These are phyloP conservation scores for Liriodendron chinense DNA, from an alignment of 164 flowering plant species.

Conservation along the genomic window DNA sequence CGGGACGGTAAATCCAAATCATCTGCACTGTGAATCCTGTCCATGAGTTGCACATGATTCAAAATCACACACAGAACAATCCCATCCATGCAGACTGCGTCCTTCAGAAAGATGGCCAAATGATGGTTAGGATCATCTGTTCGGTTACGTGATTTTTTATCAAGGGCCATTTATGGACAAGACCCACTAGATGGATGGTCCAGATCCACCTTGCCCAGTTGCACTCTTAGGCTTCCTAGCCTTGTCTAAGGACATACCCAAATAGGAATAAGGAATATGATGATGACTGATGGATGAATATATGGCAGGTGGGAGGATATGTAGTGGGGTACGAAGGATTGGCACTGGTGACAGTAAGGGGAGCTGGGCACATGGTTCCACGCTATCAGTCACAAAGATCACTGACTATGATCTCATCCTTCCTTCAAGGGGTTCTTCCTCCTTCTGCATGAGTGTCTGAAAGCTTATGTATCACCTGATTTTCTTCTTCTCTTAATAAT, in stretches of 20 bases:
- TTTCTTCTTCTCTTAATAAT: not conserved
- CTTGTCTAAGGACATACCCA: no score
- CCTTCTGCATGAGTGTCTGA: constrained; percentile 19
- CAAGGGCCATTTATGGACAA: no score
- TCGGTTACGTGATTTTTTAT: no score
- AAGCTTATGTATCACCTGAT: not conserved
- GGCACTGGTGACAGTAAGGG: constrained; percentile 46
- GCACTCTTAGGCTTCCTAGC: no score
- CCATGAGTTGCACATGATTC: no score
- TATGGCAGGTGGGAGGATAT: constrained; percentile 43
- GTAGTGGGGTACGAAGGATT: constrained; percentile 31
- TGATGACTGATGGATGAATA: not conserved
- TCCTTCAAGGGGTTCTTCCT: constrained; percentile 37
- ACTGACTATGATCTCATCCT: constrained; percentile 28
- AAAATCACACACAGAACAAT: no score
- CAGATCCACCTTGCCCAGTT: no score
- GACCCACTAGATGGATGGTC: no score
- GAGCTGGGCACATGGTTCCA: constrained; percentile 43
- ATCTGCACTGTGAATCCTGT: no score
- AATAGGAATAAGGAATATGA: not conserved
- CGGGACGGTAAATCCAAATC: not conserved
- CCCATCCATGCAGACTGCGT: no score
- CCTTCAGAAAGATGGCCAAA: no score
- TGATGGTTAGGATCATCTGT: no score
- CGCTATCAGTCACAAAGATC: constrained; percentile 39